Base-by-base conservation (phyloP, 805 yeast species). In the Hanseniaspora valbyensis region DNA sequence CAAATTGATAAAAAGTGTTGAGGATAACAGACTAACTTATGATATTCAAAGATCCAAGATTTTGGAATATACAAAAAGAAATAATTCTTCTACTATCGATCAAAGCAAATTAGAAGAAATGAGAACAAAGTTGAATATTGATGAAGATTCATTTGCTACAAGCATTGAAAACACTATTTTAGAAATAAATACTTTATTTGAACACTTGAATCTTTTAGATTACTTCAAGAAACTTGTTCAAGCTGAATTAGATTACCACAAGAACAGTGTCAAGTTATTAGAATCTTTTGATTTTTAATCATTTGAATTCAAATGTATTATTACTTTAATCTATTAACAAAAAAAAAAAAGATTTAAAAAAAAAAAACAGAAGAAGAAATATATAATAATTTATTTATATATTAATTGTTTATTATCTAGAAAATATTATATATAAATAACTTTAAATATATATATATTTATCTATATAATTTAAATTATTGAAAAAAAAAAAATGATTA, bases 71-170 rank as follows among this genome's bases (percentile, higher is more conserved):
- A 60, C 65, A 44, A 78, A 78, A 30, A 66, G 61, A 56, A 32
- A 48, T 41, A 48, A 48, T 44, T 48, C 51, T 5, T 25, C 51
- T 12, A 33, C 44, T 12, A 48, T 48, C 13, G 32, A 32, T 26
- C 81, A 83, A 21, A 81, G 76, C 57, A 79, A 79, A 66, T 82
- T 81, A 61, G 86, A 89, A 16, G 79, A 79, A 44, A 74, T 82
- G 54, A 73, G 89, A 59, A 83, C 80, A 44, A 76, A 78, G 55
- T 80, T 86, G 75, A 95, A 86, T 66, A 76, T 80, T 54, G 79
- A 86, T 46, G 95, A 86, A 68, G 95, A 86, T 60, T 89, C 83
- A 60, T 86, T 86, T 64, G 95, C 92, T 42, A 85, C 83, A 57
- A 82, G 89, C 22, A 87, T 87, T 32, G 95, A 86, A 68, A 92